These are phyloP conservation scores for California macrophylla DNA, from an alignment of 441 rosid genomes.

Conservation along the genomic window DNA sequence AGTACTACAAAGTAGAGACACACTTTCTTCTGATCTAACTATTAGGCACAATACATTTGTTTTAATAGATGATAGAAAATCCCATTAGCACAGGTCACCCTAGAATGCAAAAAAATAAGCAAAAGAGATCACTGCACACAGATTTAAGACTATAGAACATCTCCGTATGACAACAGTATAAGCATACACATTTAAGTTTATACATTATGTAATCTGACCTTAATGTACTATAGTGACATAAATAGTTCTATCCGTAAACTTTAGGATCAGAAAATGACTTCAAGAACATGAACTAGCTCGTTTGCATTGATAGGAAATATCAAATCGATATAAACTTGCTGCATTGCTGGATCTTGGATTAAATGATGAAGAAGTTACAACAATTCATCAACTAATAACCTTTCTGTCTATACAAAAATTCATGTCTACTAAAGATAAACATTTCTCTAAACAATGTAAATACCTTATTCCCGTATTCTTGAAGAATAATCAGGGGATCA, in stretches of 20 bases:
- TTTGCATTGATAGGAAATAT: conserved; percentile 14
- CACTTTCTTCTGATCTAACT: not conserved
- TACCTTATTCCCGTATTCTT: conserved; percentile 5
- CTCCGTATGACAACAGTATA: not conserved
- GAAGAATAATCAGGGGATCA: conserved; percentile 22
- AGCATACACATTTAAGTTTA: not conserved
- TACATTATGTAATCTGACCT: not conserved
- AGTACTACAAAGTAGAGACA: not conserved
- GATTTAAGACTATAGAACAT: not conserved
- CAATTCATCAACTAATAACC: conserved; percentile 10
- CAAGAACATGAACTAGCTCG: not conserved
- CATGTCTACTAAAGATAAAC: conserved; percentile 13
- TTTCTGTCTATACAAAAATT: conserved; percentile 16
- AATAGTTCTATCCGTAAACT: not conserved
- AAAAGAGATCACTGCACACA: not conserved
- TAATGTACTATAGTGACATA: not conserved
- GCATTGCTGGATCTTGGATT: conserved; percentile 13
- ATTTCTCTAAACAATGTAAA: conserved; percentile 12
- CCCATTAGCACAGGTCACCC: not conserved
- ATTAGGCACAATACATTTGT: not conserved
- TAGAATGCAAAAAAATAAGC: not conserved
- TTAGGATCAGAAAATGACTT: not conserved
- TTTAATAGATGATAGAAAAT: not conserved
- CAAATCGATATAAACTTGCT: conserved; percentile 12
- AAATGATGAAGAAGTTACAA: conserved; percentile 20